Conservation (phyloP, 495 filamentous ascomycete species). For the Penicillium herquei region DNA sequence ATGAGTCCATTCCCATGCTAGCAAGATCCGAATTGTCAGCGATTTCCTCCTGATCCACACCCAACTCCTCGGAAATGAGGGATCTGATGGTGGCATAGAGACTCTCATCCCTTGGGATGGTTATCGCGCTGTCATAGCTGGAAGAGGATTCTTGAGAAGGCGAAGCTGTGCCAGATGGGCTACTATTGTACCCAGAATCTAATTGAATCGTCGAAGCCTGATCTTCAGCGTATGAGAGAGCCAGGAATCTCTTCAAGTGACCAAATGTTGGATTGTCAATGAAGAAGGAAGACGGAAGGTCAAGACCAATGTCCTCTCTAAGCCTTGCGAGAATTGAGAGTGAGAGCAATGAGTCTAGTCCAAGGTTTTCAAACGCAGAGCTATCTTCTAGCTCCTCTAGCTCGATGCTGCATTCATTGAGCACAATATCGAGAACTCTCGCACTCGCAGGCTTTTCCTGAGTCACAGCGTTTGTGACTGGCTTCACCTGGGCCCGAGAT, state of each 20-base stretch:
- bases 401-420: conserved; percentile 11
- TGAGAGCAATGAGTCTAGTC: conserved; percentile 34
- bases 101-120: no score
- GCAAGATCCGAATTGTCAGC: no score
- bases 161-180: no score
- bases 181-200: no score
- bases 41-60: no score
- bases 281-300: conserved; percentile 36
- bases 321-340: conserved; percentile 38
- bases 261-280: conserved; percentile 1
- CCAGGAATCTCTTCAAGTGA: conserved; percentile 6
- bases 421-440: conserved; percentile 15
- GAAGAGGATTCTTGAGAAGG: no score
- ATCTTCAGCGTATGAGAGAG: background rate
- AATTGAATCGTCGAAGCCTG: background rate
- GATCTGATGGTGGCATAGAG: no score
- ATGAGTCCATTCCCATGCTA: no score
- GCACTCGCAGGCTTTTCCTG: background rate
- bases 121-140: no score
- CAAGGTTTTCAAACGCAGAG: conserved; percentile 13
- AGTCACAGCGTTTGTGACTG: no score
- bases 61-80: no score
- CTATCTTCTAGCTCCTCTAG: conserved; percentile 6
- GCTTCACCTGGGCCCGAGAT: background rate
- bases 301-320: conserved; percentile 26